phyloP scores from a whole-genome alignment of 768 basidiomycete species.

The Amanita jacksonii region DNA sequence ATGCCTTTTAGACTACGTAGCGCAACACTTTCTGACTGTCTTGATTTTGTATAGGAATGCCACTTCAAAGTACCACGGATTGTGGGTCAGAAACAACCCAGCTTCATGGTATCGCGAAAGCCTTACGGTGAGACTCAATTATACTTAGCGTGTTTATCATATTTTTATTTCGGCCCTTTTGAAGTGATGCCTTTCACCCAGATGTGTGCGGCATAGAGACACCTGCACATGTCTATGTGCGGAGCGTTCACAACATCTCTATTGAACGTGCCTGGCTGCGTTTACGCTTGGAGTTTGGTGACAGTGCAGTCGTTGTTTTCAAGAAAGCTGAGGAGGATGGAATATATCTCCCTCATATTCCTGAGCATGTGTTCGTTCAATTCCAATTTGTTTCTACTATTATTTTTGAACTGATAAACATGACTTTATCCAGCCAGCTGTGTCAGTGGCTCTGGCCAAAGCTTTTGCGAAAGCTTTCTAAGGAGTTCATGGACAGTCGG shows the following conservation, averaged over 20 bases:
- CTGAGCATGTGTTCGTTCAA: constrained; percentile 1
- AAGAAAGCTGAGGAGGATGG: constrained; percentile 13
- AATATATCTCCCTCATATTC: constrained; percentile 14
- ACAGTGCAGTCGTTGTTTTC: constrained; percentile 16
- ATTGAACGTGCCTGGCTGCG: constrained; percentile 22
- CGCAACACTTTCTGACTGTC: not conserved
- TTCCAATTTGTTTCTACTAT: constrained; percentile 3
- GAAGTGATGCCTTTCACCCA: not conserved
- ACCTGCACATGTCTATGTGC: constrained; percentile 19
- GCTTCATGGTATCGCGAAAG: constrained; percentile 21
- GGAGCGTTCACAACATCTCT: constrained; percentile 20
- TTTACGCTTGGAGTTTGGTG: constrained; percentile 19
- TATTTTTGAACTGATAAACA: not conserved
- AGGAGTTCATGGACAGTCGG: constrained; percentile 11
- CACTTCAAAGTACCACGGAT: constrained; percentile 23
- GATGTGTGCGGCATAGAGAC: not conserved
- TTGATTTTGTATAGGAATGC: constrained; percentile 17
- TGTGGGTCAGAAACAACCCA: constrained; percentile 20
- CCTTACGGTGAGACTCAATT: constrained; percentile 14
- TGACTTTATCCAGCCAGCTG: constrained; percentile 14
- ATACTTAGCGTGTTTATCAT: not conserved
- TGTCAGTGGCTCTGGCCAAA: constrained; percentile 22
- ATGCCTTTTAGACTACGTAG: not conserved
- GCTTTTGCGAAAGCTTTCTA: constrained; percentile 17
- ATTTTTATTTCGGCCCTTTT: not conserved